A percentile compares a stretch with the other conserved stretches of the same genome.
phyloP scores from a whole-genome alignment of 179 eudicot species.

The Drosera spatulata region DNA sequence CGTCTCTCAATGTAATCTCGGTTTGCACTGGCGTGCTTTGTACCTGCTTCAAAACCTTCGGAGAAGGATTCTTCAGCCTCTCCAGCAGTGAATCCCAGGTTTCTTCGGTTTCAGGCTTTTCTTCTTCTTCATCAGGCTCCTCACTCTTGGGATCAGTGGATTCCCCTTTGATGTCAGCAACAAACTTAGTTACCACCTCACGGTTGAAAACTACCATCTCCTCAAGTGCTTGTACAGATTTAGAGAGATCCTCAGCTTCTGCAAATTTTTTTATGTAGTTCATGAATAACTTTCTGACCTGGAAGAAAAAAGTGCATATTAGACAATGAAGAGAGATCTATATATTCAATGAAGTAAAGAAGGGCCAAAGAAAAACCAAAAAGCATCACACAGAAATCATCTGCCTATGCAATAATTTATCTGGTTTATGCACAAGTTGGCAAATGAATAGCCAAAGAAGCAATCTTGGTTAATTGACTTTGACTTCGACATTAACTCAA shows the following conservation, averaged over 20 bases:
- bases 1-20: slow-evolving; percentile 77
- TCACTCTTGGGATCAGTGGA: slow-evolving; percentile 38
- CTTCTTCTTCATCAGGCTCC: slow-evolving; percentile 26
- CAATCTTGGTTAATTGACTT: not conserved
- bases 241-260: slow-evolving; percentile 56
- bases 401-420: not conserved
- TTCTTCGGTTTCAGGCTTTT: slow-evolving; percentile 40
- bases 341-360: no score
- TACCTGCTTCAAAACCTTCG: slow-evolving; percentile 26
- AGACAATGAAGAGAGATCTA: not conserved
- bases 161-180: slow-evolving; percentile 86
- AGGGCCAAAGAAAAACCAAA: not conserved
- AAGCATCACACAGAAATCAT: not conserved
- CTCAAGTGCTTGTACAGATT: slow-evolving; percentile 64
- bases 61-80: slow-evolving; percentile 34
- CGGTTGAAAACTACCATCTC: slow-evolving; percentile 76
- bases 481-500: not conserved
- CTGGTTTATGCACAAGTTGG: not conserved
- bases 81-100: slow-evolving; percentile 81
- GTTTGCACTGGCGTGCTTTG: slow-evolving; percentile 55
- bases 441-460: not conserved
- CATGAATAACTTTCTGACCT: slow-evolving; percentile 75
- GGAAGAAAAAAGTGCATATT: slow-evolving; percentile 10
- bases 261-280: slow-evolving; percentile 69
- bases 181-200: slow-evolving; percentile 67